Evolutionary conservation across 106 monocot genomes (phyloP).

Genomic region (Amphibolis antarctica): DNA sequence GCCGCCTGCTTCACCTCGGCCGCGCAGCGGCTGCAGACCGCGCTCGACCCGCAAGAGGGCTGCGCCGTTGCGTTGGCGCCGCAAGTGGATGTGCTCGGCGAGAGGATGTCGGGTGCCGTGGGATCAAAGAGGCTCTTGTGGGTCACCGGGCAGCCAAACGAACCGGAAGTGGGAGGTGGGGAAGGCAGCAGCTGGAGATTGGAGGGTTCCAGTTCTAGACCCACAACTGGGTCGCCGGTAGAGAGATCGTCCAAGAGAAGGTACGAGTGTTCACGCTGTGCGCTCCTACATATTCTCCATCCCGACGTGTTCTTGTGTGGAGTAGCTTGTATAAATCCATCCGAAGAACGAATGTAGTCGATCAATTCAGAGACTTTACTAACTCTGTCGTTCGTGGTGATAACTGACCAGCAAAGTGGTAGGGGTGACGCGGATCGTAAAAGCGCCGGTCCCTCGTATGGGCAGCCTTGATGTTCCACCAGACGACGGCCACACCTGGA

Average conservation of each 20-base stretch:
- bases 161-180: background rate
- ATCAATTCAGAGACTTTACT: background rate
- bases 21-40: background rate
- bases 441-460: slow-evolving; percentile 23
- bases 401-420: slow-evolving; percentile 17
- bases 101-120: background rate
- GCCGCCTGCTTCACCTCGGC: background rate
- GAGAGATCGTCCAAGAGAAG: slow-evolving; percentile 6
- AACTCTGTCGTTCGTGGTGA: background rate
- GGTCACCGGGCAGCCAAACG: background rate
- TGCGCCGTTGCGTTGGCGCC: background rate
- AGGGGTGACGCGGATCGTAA: slow-evolving; percentile 17
- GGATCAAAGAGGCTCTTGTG: background rate
- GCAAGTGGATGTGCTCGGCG: background rate
- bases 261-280: background rate
- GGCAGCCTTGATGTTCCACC: slow-evolving; percentile 46
- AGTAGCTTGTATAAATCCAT: too few relatives aligned
- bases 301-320: background rate
- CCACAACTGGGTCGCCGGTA: background rate
- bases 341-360: background rate
- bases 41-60: background rate
- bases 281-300: slow-evolving; percentile 9
- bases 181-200: background rate
- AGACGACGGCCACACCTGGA: slow-evolving; percentile 75
- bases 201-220: background rate